Conservation (phyloP, 1,284 basidiomycete species). For the Fomitopsis schrenkii region DNA sequence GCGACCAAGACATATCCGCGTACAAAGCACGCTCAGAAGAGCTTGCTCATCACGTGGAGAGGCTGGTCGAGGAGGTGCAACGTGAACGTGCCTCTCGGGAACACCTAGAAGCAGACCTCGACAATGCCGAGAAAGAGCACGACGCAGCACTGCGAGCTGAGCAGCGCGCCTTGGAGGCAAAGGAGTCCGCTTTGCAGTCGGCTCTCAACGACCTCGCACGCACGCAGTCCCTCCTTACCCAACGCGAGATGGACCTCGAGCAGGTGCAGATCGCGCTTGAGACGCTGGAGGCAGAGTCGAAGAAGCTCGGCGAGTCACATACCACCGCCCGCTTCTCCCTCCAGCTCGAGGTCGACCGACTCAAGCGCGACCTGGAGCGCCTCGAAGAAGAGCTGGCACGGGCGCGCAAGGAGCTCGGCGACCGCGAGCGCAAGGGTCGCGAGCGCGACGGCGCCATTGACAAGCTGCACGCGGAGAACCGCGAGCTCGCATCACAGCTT, state of each 20-base stretch:
- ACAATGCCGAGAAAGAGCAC: slow-evolving; percentile 52
- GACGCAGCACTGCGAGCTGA: slow-evolving; percentile 56
- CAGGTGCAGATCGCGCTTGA: slow-evolving; percentile 74
- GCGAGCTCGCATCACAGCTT: slow-evolving; percentile 73
- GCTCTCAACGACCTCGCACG: slow-evolving; percentile 59
- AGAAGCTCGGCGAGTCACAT: slow-evolving; percentile 76
- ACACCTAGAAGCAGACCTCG: slow-evolving; percentile 50
- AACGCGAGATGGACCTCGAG: slow-evolving; percentile 70
- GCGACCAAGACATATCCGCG: slow-evolving; percentile 53
- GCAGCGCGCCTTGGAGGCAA: slow-evolving; percentile 58
- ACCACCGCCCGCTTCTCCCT: slow-evolving; percentile 83
- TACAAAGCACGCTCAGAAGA: slow-evolving; percentile 71
- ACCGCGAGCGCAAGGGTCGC: slow-evolving; percentile 58
- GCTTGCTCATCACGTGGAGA: slow-evolving; percentile 71
- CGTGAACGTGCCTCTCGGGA: slow-evolving; percentile 54
- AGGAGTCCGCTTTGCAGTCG: slow-evolving; percentile 61
- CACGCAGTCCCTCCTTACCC: slow-evolving; percentile 54
- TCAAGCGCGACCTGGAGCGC: slow-evolving; percentile 81
- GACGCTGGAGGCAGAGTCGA: slow-evolving; percentile 60
- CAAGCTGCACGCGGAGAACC: slow-evolving; percentile 72
- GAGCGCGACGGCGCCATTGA: slow-evolving; percentile 72
- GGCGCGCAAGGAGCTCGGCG: slow-evolving; percentile 69
- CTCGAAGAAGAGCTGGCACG: slow-evolving; percentile 79
- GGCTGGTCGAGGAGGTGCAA: slow-evolving; percentile 64
- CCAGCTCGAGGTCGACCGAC: slow-evolving; percentile 86